Base-by-base conservation (phyloP, 768 basidiomycete species). In the Tylopilus balloui region DNA sequence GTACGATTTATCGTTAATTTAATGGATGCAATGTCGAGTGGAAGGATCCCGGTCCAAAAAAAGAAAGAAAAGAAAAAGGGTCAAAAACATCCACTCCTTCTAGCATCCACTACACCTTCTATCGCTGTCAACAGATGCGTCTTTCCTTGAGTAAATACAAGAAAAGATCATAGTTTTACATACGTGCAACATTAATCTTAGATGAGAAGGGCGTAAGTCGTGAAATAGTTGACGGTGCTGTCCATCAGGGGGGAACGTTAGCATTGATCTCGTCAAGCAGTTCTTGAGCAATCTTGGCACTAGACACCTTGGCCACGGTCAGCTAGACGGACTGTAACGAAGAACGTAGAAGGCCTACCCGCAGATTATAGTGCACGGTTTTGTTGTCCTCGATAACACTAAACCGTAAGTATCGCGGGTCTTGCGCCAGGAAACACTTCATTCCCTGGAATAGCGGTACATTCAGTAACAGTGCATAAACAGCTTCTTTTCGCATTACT, bases 401-500 rank as follows among this genome's bases (percentile, higher is more conserved):
- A 66, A 91, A 83, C 46, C 86, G 74, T 59, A 91, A 61, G 68
- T 89, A 91, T 57, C 88, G 79, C 15, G 86, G 85, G 59, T 91
- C 88, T 62, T 86, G 85, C 15, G 85, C 84, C 48, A 85, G 59
- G 50, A 71, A 72, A 65, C 83, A 86, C 47, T 75, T 76, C 87
- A 91, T 91, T 27, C 88, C 88, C 57, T 73, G 71, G 74, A 90
- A 91, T 45, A 91, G 71, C 40, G 83, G 79, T 42, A 83, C 78
- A 57, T 91, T 91, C 37, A 91, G 72, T 48, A 91, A 61, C 45
- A 90, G 66, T 2, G 85, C 75, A 62, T 81, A 84, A 17, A 90
- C 88, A 0, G 87, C 88, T 58, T 91, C 88, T 64, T 89, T 90
- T 53, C 88, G 78, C 87, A 91, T 89, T 17, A 91, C 88, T 90